Evolutionary conservation across 2,329 filamentous ascomycete genomes (phyloP).

Genomic region (Dactylonectria macrodidyma): DNA sequence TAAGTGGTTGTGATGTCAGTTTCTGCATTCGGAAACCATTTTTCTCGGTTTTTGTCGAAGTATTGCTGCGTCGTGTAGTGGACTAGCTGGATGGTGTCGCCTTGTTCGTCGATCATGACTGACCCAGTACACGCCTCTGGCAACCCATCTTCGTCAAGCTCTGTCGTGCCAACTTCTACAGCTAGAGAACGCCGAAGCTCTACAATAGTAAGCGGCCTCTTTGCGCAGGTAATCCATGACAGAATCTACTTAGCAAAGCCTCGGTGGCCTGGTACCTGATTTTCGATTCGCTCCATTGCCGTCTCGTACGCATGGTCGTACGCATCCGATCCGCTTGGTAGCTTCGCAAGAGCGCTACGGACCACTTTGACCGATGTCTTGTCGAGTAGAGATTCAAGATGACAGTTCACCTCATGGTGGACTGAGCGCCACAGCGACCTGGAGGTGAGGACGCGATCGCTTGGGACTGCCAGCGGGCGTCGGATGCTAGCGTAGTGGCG

Average conservation of each 20-base stretch:
- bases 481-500: too few relatives aligned
- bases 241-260: slow-evolving; percentile 57
- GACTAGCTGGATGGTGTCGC: too few relatives aligned
- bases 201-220: slow-evolving; percentile 48
- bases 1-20: too few relatives aligned
- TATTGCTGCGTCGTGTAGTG: too few relatives aligned
- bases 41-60: too few relatives aligned
- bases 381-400: slow-evolving; percentile 36
- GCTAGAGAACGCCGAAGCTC: slow-evolving; percentile 62
- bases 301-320: slow-evolving; percentile 59
- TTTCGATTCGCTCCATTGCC: slow-evolving; percentile 59
- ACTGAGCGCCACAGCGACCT: too few relatives aligned
- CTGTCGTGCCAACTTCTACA: slow-evolving; percentile 44
- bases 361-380: slow-evolving; percentile 52
- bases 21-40: too few relatives aligned
- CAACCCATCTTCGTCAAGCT: slow-evolving; percentile 55
- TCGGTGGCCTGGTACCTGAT: slow-evolving; percentile 50
- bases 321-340: slow-evolving; percentile 49
- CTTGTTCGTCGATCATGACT: slow-evolving; percentile 55
- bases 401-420: neutral
- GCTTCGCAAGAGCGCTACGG: slow-evolving; percentile 44
- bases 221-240: slow-evolving; percentile 58
- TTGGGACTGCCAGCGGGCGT: too few relatives aligned
- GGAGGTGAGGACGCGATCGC: too few relatives aligned
- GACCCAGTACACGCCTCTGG: slow-evolving; percentile 57